Base-by-base conservation (phyloP, 768 basidiomycete genomes). In the Cubamyces lactineus region DNA sequence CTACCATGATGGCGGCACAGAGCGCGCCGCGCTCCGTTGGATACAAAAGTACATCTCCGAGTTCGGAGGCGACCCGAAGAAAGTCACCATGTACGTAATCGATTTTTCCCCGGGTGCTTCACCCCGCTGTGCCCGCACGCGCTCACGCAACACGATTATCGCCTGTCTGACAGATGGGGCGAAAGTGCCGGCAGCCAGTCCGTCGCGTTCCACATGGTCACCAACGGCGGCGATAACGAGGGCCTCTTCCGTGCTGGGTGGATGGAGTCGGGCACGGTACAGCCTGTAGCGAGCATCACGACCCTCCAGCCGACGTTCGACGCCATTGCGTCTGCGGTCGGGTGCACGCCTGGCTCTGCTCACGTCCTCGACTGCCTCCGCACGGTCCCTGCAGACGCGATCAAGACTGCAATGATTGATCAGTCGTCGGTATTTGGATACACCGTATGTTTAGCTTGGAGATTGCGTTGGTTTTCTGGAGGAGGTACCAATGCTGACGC, bases 311-410 rank as follows among this genome's bases (percentile, higher is more conserved):
- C 11, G 0, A 71, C 73, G 42, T 84, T 81, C 57, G 80, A 84
- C 62, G 53, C 60, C 0, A 68, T 85, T 19, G 82, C 79, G 1
- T 24, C 55, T 4, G 62, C 72, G 3, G 75, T 77, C 0, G 76
- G 77, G 5, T 85, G 83, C 61, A 12, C 67, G 0, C 49, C 62
- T 0, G 48, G 34, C 9, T 34, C 72, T 1, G 16, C 53, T 0
- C 78, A 82, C 64, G 80, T 78, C 0, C 70, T 84, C 2, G 65
- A 66, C 0, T 84, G 84, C 64, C 70, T 85, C 17, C 77, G 82
- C 13, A 61, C 59, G 0, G 75, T 75, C 2, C 75, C 78, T 0
- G 78, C 73, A 40, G 55, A 43, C 0, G 59, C 59, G 6, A 65
- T 81, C 17, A 58, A 73, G 57, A 53, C 52, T 2, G 78, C 79